Evolutionary conservation across 768 basidiomycete species (phyloP).

Genomic region (Amanita fuliginea): DNA sequence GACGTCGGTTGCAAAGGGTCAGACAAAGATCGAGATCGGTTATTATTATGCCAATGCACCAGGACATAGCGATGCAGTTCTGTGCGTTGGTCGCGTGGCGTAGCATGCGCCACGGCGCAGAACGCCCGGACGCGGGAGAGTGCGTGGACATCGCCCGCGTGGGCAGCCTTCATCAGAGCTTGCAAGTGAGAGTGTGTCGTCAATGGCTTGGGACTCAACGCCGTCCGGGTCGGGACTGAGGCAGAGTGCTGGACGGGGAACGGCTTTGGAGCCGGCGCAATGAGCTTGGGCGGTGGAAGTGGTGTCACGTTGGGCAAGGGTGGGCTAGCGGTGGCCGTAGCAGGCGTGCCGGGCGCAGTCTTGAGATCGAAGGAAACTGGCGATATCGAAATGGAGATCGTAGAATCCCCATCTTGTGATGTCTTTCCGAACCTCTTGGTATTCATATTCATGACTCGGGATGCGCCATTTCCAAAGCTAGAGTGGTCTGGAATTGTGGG

Average conservation of each 20-base stretch:
- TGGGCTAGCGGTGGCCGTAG: not conserved
- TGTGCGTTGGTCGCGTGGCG: conserved; percentile 1
- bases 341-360: not conserved
- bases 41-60: conserved; percentile 3
- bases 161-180: conserved; percentile 1
- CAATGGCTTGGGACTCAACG: not conserved
- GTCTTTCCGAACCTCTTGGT: not conserved
- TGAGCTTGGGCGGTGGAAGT: not conserved
- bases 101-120: not conserved
- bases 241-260: not conserved
- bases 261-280: not conserved
- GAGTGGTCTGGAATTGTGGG: conserved; percentile 34
- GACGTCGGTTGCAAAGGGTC: not conserved
- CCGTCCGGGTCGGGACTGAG: not conserved
- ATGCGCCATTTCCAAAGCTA: conserved; percentile 16
- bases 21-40: not conserved
- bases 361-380: not conserved
- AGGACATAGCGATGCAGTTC: conserved; percentile 1
- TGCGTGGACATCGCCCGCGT: not conserved
- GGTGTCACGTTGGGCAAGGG: not conserved
- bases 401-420: not conserved
- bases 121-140: not conserved
- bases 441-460: not conserved
- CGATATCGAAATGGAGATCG: not conserved
- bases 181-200: not conserved